Percentiles rank a stretch among this genome's conserved stretches.
Conservation (phyloP, 805 yeast genomes). For the Ogataea paradorogensis region DNA sequence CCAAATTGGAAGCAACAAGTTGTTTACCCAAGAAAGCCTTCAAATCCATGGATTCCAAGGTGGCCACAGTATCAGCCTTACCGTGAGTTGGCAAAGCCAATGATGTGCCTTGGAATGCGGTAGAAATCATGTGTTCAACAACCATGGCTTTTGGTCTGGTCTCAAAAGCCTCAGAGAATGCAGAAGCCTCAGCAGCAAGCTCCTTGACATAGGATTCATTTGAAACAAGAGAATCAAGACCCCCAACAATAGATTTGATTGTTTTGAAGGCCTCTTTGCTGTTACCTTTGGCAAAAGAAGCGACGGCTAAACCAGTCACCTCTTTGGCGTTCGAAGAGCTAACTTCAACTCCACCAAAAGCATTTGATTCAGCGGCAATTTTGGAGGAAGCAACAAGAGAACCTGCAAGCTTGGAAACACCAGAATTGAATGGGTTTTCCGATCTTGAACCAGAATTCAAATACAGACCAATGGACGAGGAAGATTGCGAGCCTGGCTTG, state of each 20-base stretch:
- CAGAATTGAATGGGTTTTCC: constrained; percentile 79
- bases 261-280: constrained; percentile 49
- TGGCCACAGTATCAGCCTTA: constrained; percentile 60
- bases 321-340: constrained; percentile 59
- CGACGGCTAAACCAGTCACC: constrained; percentile 55
- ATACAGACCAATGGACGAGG: constrained; percentile 67
- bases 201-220: constrained; percentile 44
- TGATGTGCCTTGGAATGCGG: constrained; percentile 86
- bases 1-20: constrained; percentile 61
- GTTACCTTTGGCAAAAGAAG: constrained; percentile 61
- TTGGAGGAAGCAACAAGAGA: constrained; percentile 42
- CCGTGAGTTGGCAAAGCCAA: constrained; percentile 75
- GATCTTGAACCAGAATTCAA: constrained; percentile 76
- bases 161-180: constrained; percentile 55
- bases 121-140: constrained; percentile 71
- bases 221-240: constrained; percentile 35
- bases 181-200: constrained; percentile 45
- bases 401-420: constrained; percentile 67
- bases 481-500: constrained; percentile 55
- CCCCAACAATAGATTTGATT: constrained; percentile 43
- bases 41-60: constrained; percentile 58
- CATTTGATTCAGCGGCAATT: constrained; percentile 32
- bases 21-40: constrained; percentile 52
- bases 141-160: constrained; percentile 52
- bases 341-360: constrained; percentile 54